Conservation (phyloP, 345 rosid species). For the Gossypium longicalyx region DNA sequence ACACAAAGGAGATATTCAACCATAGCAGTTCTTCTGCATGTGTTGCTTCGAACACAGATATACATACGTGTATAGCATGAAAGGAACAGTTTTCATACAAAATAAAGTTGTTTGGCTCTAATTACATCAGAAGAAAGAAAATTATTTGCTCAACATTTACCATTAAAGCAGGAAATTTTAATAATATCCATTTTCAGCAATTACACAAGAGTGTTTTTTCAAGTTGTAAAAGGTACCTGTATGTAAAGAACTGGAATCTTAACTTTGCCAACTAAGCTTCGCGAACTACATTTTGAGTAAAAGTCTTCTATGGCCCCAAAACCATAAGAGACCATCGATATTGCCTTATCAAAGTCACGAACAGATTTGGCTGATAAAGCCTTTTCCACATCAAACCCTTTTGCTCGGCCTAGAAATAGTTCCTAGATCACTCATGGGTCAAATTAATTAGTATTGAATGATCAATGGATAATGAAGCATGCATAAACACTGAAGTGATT, state of each 20-base stretch:
- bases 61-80: background rate
- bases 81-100: background rate
- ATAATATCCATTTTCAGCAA: background rate
- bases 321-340: slow-evolving; percentile 85
- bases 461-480: slow-evolving; percentile 9
- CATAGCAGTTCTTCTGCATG: background rate
- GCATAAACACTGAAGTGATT: background rate
- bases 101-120: background rate
- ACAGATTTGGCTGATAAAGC: slow-evolving; percentile 76
- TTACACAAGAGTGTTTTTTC: background rate
- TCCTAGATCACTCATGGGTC: slow-evolving; percentile 42
- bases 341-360: slow-evolving; percentile 82
- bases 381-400: slow-evolving; percentile 76
- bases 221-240: slow-evolving; percentile 48
- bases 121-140: background rate
- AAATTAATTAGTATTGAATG: slow-evolving; percentile 1
- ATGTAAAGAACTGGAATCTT: slow-evolving; percentile 92
- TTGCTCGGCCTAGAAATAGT: slow-evolving; percentile 78
- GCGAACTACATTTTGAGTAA: slow-evolving; percentile 72
- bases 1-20: background rate
- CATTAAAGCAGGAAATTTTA: background rate
- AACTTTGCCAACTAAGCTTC: slow-evolving; percentile 57
- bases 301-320: slow-evolving; percentile 70
- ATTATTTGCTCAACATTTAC: background rate
- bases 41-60: background rate